Evolutionary conservation across 306 rosid species (phyloP).

Genomic region (Prunus persica): DNA sequence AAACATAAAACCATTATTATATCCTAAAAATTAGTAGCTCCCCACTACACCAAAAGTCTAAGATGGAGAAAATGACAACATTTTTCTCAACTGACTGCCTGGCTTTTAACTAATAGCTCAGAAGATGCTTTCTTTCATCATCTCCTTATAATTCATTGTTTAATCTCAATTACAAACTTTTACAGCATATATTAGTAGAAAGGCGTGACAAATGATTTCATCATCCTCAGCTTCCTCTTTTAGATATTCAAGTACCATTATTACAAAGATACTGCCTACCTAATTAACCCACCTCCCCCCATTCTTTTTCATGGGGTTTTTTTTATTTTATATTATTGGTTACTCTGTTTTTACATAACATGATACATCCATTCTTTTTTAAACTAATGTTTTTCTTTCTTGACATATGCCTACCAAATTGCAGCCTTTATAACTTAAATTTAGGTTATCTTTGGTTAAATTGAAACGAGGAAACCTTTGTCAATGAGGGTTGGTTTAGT

Average conservation of each 20-base stretch:
- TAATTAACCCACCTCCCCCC: conserved; percentile 16
- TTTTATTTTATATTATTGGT: neutral
- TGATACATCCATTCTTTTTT: neutral
- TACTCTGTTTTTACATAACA: neutral
- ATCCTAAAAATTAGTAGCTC: neutral
- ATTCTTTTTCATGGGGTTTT: neutral
- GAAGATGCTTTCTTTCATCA: conserved; percentile 1
- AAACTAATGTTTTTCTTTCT: too few relatives aligned
- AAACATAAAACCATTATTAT: neutral
- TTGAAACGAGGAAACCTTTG: neutral
- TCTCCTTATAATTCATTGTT: neutral
- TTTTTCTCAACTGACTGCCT: neutral
- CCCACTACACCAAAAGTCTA: conserved; percentile 15
- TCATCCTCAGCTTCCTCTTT: neutral
- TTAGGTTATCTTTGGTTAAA: neutral
- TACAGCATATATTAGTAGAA: neutral
- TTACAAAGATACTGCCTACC: conserved; percentile 11
- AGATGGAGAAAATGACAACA: neutral
- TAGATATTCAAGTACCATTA: neutral
- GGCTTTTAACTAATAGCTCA: neutral
- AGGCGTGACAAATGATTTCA: conserved; percentile 6
- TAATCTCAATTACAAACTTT: neutral
- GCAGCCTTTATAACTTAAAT: neutral
- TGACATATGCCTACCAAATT: too few relatives aligned
- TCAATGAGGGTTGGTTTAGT: too few relatives aligned